Evolutionary conservation across 371 early-diverging fungal genomes (phyloP), one percentile per base, ranked within the genome.

Genomic region (Rhizopus microsporus): DNA sequence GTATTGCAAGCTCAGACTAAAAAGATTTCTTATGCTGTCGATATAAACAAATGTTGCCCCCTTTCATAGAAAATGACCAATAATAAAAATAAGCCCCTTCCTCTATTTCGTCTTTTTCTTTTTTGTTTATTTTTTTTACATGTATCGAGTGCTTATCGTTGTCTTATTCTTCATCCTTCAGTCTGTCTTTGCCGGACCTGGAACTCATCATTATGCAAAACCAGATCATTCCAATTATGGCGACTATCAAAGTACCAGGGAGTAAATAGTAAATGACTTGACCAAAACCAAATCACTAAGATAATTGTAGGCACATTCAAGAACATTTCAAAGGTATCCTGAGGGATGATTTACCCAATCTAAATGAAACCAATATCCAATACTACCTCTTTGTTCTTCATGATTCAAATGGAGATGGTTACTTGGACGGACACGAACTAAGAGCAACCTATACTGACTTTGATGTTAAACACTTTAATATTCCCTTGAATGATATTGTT

Each of bases 371-470:
- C 32, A 83, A 85, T 34, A 77, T 80, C 33, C 56, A 80, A 4
- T 79, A 74, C 56, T 81, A 81, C 66, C 61, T 85, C 30, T 87
- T 87, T 59, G 65, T 84, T 6, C 55, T 87, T 40, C 86, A 87
- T 60, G 90, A 90, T 63, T 63, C 57, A 23, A 85, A 90, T 68
- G 69, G 74, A 53, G 88, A 90, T 53, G 82, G 82, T 17, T 67
- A 66, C 54, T 67, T 88, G 60, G 91, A 90, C 69, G 89, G 91
- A 1, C 86, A 88, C 59, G 91, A 90, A 65, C 72, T 90, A 38
- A 78, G 85, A 40, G 71, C 69, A 23, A 85, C 88, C 1, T 88
- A 86, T 48, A 74, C 77, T 5, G 75, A 67, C 42, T 62, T 65
- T 58, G 73, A 81, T 32, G 61, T 63, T 38, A 61, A 56, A 34